Percentiles rank a stretch among this genome's conserved stretches.
phyloP scores from a whole-genome alignment of 2,329 filamentous ascomycete species.

The Cytospora piceicola region DNA sequence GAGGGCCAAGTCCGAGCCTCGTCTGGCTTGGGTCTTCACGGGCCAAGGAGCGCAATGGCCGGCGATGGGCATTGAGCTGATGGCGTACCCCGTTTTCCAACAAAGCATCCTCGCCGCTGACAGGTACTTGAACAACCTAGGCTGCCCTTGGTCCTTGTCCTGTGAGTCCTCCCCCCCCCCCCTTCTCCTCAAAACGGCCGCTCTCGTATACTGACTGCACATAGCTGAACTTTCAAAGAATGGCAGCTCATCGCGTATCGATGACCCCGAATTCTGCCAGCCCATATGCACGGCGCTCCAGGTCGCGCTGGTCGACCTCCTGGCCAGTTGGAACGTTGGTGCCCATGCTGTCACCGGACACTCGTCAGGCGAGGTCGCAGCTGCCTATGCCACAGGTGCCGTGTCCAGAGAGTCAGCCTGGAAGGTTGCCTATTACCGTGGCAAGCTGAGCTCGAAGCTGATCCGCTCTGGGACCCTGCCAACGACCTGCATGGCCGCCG shows the following conservation, averaged over 20 bases:
- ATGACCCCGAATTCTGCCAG: constrained; percentile 35
- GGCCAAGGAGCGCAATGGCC: constrained; percentile 34
- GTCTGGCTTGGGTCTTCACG: constrained; percentile 29
- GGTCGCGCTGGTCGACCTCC: constrained; percentile 39
- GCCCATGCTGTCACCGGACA: constrained; percentile 40
- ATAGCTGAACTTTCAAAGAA: constrained; percentile 23
- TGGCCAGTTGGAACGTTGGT: constrained; percentile 34
- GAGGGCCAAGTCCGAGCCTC: constrained; percentile 21
- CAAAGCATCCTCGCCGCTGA: constrained; percentile 27
- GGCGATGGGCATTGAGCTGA: constrained; percentile 34
- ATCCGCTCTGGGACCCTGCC: constrained; percentile 28
- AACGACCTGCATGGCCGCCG: constrained; percentile 36
- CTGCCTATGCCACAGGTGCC: constrained; percentile 37
- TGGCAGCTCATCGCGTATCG: constrained; percentile 10
- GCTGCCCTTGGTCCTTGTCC: constrained; percentile 24
- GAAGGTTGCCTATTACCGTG: constrained; percentile 34
- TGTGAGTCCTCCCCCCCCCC: constrained; percentile 10
- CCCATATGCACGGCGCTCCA: constrained; percentile 40
- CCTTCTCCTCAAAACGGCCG: not conserved
- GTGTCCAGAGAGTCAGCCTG: constrained; percentile 33
- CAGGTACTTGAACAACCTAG: constrained; percentile 24
- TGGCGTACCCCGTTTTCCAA: constrained; percentile 25
- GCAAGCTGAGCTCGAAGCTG: constrained; percentile 35
- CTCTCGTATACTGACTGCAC: not conserved
- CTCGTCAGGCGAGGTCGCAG: constrained; percentile 43